phyloP scores from a whole-genome alignment of 345 rosid species.

The Syzygium aqueum region DNA sequence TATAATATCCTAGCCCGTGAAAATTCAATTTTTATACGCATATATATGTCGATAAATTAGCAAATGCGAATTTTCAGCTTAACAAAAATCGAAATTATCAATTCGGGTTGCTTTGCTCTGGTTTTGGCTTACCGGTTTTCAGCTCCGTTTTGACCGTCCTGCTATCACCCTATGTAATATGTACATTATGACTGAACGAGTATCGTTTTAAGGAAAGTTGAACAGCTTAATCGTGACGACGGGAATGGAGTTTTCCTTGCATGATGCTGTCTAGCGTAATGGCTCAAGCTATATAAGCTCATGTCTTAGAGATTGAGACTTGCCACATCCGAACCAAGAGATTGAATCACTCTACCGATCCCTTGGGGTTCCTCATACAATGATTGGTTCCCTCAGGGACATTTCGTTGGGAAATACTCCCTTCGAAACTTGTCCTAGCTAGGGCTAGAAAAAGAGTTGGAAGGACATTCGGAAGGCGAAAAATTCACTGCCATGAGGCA shows the following conservation, averaged over 20 bases:
- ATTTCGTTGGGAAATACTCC: not conserved
- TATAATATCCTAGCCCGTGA: not conserved
- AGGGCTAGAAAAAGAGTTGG: not conserved
- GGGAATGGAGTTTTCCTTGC: no score
- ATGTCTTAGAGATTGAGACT: no score
- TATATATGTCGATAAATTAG: not conserved
- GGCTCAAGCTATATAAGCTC: no score
- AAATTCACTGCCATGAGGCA: fast-evolving
- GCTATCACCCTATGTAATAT: not conserved
- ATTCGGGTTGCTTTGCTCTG: not conserved
- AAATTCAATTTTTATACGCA: not conserved
- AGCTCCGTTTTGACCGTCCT: not conserved
- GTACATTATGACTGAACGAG: not conserved
- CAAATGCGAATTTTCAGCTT: not conserved
- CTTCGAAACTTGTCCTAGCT: not conserved
- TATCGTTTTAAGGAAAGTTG: not conserved
- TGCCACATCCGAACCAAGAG: no score
- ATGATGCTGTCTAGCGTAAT: no score
- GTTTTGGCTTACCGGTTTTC: not conserved
- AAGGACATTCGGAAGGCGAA: not conserved
- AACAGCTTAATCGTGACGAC: not conserved
- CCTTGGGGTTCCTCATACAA: not conserved
- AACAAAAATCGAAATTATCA: not conserved
- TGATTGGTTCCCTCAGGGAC: not conserved
- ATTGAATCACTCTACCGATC: not conserved